phyloP scores from a whole-genome alignment of 352 stramenopile genomes.

The Pythium rishiriense region DNA sequence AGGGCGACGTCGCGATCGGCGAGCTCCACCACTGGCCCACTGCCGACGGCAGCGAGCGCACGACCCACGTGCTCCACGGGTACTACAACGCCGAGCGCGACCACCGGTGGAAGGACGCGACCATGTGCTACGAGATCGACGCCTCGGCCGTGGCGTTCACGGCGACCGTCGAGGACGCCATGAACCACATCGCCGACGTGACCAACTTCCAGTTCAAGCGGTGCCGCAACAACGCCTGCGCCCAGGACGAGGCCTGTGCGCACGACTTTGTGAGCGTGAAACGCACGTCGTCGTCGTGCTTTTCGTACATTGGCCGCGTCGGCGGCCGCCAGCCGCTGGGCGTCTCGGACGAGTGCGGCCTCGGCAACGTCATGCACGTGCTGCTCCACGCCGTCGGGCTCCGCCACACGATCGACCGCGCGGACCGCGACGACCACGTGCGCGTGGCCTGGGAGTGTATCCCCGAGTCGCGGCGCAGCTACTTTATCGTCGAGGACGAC shows the following conservation, averaged over 20 bases:
- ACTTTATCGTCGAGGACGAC: conserved; percentile 66
- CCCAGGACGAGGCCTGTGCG: conserved; percentile 39
- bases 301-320: conserved; percentile 78
- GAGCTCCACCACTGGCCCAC: conserved; percentile 29
- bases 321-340: conserved; percentile 61
- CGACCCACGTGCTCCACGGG: conserved; percentile 52
- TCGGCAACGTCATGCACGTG: conserved; percentile 82
- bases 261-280: conserved; percentile 70
- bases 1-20: conserved; percentile 77
- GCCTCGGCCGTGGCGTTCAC: conserved; percentile 41
- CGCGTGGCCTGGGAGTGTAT: conserved; percentile 83
- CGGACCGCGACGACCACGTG: conserved; percentile 75
- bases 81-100: conserved; percentile 83
- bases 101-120: conserved; percentile 62
- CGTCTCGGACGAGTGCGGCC: conserved; percentile 64
- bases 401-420: conserved; percentile 67
- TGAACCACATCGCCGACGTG: conserved; percentile 55
- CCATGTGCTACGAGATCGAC: conserved; percentile 73
- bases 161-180: conserved; percentile 47
- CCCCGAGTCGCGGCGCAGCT: conserved; percentile 56
- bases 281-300: conserved; percentile 61
- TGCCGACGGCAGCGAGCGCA: not conserved
- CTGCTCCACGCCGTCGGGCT: conserved; percentile 73
- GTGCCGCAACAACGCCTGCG: conserved; percentile 52
- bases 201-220: conserved; percentile 69